Evolutionary conservation across 495 filamentous ascomycete species (phyloP).

Genomic region (Penicillium subrubescens): DNA sequence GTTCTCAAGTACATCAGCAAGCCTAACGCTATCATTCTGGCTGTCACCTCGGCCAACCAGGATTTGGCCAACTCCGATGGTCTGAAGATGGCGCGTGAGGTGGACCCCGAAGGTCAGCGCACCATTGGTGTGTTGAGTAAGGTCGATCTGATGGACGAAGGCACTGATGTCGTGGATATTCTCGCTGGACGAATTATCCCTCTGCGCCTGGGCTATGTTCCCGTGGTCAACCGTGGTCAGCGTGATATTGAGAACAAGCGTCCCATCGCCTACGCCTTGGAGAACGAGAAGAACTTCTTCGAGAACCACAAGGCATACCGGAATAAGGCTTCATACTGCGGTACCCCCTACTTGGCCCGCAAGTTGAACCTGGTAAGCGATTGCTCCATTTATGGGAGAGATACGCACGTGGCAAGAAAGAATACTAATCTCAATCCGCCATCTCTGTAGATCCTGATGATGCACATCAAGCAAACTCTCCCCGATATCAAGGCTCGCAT

Average conservation of each 20-base stretch:
- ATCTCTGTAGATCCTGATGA: slow-evolving; percentile 83
- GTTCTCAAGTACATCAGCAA: slow-evolving; percentile 98
- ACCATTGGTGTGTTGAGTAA: slow-evolving; percentile 99
- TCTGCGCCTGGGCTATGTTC: slow-evolving; percentile 92
- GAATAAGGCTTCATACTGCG: slow-evolving; percentile 98
- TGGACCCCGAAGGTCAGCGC: slow-evolving; percentile 95
- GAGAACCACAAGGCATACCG: slow-evolving; percentile 98
- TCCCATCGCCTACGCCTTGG: slow-evolving; percentile 87
- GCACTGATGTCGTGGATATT: slow-evolving; percentile 99
- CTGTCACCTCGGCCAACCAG: slow-evolving; percentile 93
- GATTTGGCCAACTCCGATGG: slow-evolving; percentile 99
- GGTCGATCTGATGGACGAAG: slow-evolving; percentile 99
- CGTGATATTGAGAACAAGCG: slow-evolving; percentile 97
- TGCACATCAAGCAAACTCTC: slow-evolving; percentile 99
- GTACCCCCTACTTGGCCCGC: slow-evolving; percentile 92
- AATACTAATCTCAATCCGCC: neutral
- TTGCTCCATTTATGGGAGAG: neutral
- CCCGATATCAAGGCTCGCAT: slow-evolving; percentile 98
- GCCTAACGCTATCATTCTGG: slow-evolving; percentile 95
- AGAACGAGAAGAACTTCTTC: slow-evolving; percentile 96
- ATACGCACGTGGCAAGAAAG: neutral
- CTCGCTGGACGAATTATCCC: slow-evolving; percentile 97
- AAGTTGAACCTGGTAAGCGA: slow-evolving; percentile 84
- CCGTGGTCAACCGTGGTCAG: slow-evolving; percentile 98
- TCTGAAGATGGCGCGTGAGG: slow-evolving; percentile 93